Evolutionary conservation across 441 rosid species (phyloP), one percentile per base, ranked within the genome.

Genomic region (Gossypium lobatum): DNA sequence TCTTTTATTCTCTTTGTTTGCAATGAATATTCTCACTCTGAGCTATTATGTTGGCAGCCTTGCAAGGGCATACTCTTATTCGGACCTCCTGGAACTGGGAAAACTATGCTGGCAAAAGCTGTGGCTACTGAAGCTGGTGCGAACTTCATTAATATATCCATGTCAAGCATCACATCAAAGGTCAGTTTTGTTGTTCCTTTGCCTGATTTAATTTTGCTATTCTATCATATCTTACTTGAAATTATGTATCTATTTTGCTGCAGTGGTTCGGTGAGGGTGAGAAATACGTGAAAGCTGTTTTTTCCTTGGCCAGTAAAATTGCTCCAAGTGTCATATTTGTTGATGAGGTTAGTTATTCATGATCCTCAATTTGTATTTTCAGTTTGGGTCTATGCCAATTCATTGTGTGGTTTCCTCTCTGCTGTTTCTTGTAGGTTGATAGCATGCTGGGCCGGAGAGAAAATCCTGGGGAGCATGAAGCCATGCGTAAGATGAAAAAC

Each of bases 251-350:
- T 26, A 52, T 77, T 23, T 75, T 71, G 34, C 64, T 78, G 80
- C 90, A 93, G 97, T 91, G 96, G 96, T 93, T 93, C 84, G 96
- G 98, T 34, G 98, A 93, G 84, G 98, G 96, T 31, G 98, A 93
- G 85, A 93, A 93, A 82, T 91, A 89, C 75, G 96, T 91, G 37
- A 91, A 93, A 87, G 97, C 96, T 25, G 96, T 93, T 59, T 93
- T 93, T 81, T 93, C 97, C 1, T 80, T 93, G 34, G 98, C 98
- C 26, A 93, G 95, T 84, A 94, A 92, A 84, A 89, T 92, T 72
- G 87, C 98, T 72, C 97, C 98, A 7, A 90, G 95, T 79, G 96
- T 94, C 71, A 77, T 94, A 57, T 94, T 94, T 85, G 97, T 94
- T 74, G 97, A 94, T 25, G 98, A 94, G 93, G 98, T 83, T 77